A percentile compares a stretch with the other conserved stretches of the same genome.
Conservation (phyloP, 2,329 filamentous ascomycete genomes). For the Phialemoniopsis sp. region DNA sequence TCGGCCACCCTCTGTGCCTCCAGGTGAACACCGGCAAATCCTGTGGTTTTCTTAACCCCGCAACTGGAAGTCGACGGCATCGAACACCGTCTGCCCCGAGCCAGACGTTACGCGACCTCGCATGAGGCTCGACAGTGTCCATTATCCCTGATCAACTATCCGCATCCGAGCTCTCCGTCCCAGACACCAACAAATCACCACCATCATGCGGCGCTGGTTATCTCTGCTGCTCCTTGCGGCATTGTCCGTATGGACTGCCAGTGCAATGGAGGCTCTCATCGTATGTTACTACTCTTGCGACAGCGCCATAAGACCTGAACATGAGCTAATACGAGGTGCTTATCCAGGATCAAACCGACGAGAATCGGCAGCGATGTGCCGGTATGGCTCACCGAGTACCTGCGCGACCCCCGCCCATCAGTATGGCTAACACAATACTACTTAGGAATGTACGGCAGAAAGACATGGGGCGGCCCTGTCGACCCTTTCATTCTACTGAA, state of each 20-base stretch:
- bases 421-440: constrained; percentile 8
- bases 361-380: constrained; percentile 76
- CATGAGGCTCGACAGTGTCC: no score
- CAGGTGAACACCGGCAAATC: no score
- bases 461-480: constrained; percentile 79
- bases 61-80: background rate
- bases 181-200: constrained; percentile 11
- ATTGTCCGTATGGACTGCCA: constrained; percentile 48
- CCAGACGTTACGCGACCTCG: no score
- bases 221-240: constrained; percentile 46
- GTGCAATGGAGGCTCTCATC: constrained; percentile 54
- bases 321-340: background rate
- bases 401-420: constrained; percentile 1
- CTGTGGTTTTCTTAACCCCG: no score
- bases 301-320: background rate
- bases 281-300: constrained; percentile 30
- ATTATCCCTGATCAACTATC: constrained; percentile 8
- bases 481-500: constrained; percentile 88
- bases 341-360: constrained; percentile 66
- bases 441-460: constrained; percentile 88
- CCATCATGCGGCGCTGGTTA: constrained; percentile 51
- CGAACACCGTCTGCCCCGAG: background rate
- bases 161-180: no score
- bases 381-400: constrained; percentile 30
- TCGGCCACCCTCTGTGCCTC: no score